Conservation (phyloP, 192 early-diverging fungal species). For the Funneliformis geosporum region DNA sequence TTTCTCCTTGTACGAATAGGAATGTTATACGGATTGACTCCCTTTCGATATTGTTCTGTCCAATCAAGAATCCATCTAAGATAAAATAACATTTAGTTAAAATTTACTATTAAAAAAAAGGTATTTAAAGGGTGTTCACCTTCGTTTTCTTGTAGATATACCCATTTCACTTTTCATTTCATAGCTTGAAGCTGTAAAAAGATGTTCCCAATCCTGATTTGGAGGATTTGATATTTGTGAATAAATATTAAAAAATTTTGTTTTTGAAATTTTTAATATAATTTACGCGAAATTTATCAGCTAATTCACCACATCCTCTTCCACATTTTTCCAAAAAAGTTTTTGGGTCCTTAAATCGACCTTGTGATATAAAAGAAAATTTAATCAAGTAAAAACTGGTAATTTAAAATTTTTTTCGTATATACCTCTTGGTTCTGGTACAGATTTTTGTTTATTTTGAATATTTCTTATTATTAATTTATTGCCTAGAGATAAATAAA, state of each 20-base stretch:
- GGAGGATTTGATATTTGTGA: background rate
- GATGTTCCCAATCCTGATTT: constrained; percentile 54
- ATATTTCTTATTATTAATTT: background rate
- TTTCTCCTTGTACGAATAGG: constrained; percentile 13
- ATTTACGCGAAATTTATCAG: constrained; percentile 29
- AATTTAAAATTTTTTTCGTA: background rate
- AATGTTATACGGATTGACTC: constrained; percentile 24
- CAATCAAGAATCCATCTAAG: constrained; percentile 30
- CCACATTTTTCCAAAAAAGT: constrained; percentile 15
- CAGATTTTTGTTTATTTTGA: constrained; percentile 9
- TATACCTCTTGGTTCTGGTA: constrained; percentile 5
- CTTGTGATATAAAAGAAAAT: background rate
- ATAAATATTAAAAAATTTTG: background rate
- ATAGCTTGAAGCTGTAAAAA: constrained; percentile 53
- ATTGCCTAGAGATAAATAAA: background rate
- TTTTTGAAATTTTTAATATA: background rate
- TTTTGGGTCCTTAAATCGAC: background rate
- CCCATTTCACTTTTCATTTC: constrained; percentile 61
- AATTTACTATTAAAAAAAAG: background rate
- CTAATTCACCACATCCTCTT: constrained; percentile 14
- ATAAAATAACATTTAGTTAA: background rate
- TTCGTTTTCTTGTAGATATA: constrained; percentile 61
- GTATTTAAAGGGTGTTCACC: constrained; percentile 34
- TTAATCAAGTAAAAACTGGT: background rate
- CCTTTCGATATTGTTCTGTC: constrained; percentile 19